phyloP scores from a whole-genome alignment of 1,284 basidiomycete species.

The Fistulina hepatica region DNA sequence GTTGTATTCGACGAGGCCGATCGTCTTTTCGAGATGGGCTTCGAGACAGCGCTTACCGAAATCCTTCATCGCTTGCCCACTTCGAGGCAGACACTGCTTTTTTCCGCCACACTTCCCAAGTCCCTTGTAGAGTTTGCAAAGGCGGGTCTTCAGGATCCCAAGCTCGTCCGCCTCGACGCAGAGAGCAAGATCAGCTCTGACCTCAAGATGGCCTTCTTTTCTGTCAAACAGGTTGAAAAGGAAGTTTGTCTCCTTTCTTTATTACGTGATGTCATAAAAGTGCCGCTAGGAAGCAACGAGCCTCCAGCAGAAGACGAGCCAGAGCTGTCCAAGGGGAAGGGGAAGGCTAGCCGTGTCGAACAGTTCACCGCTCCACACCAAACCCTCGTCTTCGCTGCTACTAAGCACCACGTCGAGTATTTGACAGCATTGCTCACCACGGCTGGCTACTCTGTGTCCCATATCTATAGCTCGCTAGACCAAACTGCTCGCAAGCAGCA shows the following conservation, averaged over 20 bases:
- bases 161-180: constrained; percentile 88
- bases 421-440: constrained; percentile 69
- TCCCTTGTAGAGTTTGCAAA: constrained; percentile 96
- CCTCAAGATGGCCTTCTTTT: constrained; percentile 90
- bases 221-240: constrained; percentile 88
- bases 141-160: constrained; percentile 89
- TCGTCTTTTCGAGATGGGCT: constrained; percentile 96
- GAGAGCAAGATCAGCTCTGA: constrained; percentile 95
- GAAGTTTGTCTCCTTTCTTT: constrained; percentile 84
- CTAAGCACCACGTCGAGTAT: constrained; percentile 99
- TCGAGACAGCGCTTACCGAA: constrained; percentile 85
- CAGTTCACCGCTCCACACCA: constrained; percentile 69
- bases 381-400: constrained; percentile 92
- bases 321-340: constrained; percentile 23
- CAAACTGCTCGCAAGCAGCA: constrained; percentile 87
- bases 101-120: constrained; percentile 95
- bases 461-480: constrained; percentile 94
- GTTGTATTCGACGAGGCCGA: constrained; percentile 99
- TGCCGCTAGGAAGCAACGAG: constrained; percentile 45
- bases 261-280: constrained; percentile 78
- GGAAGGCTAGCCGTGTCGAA: constrained; percentile 40
- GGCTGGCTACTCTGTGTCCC: constrained; percentile 89
- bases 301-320: constrained; percentile 22
- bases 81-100: constrained; percentile 84
- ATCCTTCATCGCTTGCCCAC: constrained; percentile 82